Percentiles rank a stretch among this genome's conserved stretches.
phyloP scores from a whole-genome alignment of 2,329 filamentous ascomycete genomes.

The Trichoderma semiorbis region DNA sequence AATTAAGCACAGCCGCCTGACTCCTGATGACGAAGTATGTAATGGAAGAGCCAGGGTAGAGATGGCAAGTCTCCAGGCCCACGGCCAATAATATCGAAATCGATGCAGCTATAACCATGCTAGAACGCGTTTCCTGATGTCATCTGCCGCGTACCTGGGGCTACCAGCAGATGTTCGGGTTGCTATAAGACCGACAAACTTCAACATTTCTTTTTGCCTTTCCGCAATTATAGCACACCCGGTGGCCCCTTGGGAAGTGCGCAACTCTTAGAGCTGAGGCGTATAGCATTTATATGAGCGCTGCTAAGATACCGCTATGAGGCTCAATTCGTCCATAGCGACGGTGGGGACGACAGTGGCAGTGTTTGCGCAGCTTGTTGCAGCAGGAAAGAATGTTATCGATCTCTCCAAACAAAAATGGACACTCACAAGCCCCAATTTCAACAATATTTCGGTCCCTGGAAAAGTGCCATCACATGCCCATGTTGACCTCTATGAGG shows the following conservation, averaged over 20 bases:
- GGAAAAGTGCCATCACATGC: slow-evolving; percentile 6
- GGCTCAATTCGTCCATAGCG: background rate
- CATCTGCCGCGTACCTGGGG: background rate
- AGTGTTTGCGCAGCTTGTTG: background rate
- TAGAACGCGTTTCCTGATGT: background rate
- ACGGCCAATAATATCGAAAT: background rate
- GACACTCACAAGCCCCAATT: slow-evolving; percentile 1
- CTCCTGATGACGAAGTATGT: background rate
- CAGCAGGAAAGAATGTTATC: background rate
- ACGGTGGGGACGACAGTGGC: background rate
- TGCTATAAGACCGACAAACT: background rate
- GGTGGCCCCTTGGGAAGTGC: too few species aligned
- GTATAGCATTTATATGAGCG: background rate
- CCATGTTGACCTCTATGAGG: slow-evolving; percentile 4
- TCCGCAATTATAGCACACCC: background rate
- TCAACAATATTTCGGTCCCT: background rate
- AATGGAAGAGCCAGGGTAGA: background rate
- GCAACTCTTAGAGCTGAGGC: background rate
- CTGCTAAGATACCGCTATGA: background rate
- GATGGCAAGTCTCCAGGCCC: background rate
- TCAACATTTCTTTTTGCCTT: background rate
- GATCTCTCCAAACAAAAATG: background rate
- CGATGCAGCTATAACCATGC: background rate
- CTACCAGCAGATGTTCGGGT: background rate
- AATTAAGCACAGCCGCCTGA: background rate